Evolutionary conservation across 1,284 basidiomycete genomes (phyloP).

Genomic region (Pisolithus thermaeus): DNA sequence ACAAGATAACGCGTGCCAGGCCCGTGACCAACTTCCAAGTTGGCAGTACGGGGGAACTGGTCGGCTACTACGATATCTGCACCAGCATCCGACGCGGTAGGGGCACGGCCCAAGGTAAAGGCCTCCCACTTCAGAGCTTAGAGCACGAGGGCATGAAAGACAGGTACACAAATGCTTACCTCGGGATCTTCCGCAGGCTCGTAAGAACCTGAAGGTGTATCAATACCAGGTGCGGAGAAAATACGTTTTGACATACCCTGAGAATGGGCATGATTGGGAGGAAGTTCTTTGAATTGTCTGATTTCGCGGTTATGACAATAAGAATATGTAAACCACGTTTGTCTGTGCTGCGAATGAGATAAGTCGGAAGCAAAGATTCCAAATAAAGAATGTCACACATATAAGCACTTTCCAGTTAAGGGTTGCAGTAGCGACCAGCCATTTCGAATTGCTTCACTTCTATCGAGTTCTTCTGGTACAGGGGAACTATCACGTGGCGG

Average conservation of each 20-base stretch:
- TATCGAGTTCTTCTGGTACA: slow-evolving; percentile 45
- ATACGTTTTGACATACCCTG: slow-evolving; percentile 44
- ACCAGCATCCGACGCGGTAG: slow-evolving; percentile 49
- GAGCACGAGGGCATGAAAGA: slow-evolving; percentile 11
- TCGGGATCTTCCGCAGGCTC: slow-evolving; percentile 77
- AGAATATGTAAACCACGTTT: slow-evolving; percentile 94
- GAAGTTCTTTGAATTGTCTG: slow-evolving; percentile 80
- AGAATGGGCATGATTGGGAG: slow-evolving; percentile 51
- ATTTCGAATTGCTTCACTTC: slow-evolving; percentile 59
- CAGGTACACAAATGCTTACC: slow-evolving; percentile 35
- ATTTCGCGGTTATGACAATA: slow-evolving; percentile 90
- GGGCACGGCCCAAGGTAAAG: slow-evolving; percentile 72
- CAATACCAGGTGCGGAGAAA: slow-evolving; percentile 15
- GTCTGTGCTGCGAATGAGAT: slow-evolving; percentile 52
- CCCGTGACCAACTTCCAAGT: slow-evolving; percentile 68
- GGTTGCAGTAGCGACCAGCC: slow-evolving; percentile 78
- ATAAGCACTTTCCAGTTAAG: slow-evolving; percentile 70
- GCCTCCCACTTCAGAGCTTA: slow-evolving; percentile 60
- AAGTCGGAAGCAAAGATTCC: slow-evolving; percentile 12
- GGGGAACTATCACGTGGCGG: slow-evolving; percentile 47
- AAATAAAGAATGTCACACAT: slow-evolving; percentile 47
- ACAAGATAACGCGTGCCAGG: slow-evolving; percentile 87
- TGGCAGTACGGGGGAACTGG: slow-evolving; percentile 52
- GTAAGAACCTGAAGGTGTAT: slow-evolving; percentile 47
- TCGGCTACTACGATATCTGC: slow-evolving; percentile 67